Percentiles rank a stretch among this genome's conserved stretches.
These are phyloP conservation scores for Xylariaceae sp. DNA, from an alignment of 2,329 filamentous ascomycete species.

Conservation along the genomic window DNA sequence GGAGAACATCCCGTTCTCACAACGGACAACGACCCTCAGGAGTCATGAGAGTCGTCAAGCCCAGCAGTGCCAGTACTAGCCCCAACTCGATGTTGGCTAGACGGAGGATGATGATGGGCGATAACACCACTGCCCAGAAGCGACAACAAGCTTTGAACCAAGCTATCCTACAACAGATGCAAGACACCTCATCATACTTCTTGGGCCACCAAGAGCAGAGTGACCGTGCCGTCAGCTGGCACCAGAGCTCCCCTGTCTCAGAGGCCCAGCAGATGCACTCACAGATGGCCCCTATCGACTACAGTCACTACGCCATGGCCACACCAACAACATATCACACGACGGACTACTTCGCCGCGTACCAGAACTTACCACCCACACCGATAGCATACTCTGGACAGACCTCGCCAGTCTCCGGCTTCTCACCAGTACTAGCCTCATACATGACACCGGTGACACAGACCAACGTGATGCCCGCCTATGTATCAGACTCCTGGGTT, in stretches of 20 bases:
- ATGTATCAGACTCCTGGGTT: constrained; percentile 38
- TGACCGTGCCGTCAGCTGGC: constrained; percentile 68
- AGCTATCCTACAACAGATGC: constrained; percentile 37
- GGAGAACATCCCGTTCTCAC: constrained; percentile 45
- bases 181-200: constrained; percentile 24
- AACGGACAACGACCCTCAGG: constrained; percentile 45
- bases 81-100: constrained; percentile 51
- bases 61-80: constrained; percentile 63
- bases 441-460: constrained; percentile 34
- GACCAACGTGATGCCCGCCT: constrained; percentile 34
- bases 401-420: constrained; percentile 50
- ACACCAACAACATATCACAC: constrained; percentile 37
- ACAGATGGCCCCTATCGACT: constrained; percentile 33
- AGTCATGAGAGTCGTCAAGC: constrained; percentile 58
- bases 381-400: constrained; percentile 53
- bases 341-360: constrained; percentile 38
- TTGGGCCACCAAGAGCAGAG: constrained; percentile 35
- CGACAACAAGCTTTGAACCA: constrained; percentile 46
- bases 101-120: constrained; percentile 53
- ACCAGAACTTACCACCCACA: constrained; percentile 46
- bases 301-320: constrained; percentile 37
- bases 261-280: constrained; percentile 36
- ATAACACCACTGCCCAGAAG: constrained; percentile 42
- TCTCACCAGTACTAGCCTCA: constrained; percentile 50
- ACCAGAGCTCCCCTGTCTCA: constrained; percentile 54